phyloP scores from a whole-genome alignment of 768 basidiomycete species.

The Vishniacozyma victoriae region DNA sequence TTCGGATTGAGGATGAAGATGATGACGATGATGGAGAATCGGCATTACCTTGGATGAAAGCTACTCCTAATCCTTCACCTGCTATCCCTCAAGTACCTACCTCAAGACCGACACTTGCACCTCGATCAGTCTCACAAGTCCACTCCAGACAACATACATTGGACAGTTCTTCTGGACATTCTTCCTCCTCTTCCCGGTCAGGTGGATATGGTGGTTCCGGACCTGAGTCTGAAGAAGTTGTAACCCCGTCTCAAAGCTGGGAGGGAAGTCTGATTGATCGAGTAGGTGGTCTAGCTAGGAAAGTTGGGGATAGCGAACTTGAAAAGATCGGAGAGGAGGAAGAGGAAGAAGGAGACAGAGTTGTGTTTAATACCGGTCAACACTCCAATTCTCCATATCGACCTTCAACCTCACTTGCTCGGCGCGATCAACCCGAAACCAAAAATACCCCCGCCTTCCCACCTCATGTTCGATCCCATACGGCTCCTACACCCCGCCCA shows the following conservation, averaged over 20 bases:
- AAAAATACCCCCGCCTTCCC: neutral
- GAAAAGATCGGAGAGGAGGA: constrained; percentile 36
- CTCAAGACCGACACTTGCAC: neutral
- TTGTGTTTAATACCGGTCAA: constrained; percentile 12
- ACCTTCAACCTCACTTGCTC: constrained; percentile 9
- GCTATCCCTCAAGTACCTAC: constrained; percentile 4
- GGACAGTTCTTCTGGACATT: constrained; percentile 13
- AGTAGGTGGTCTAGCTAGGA: constrained; percentile 3
- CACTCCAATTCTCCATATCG: constrained; percentile 7
- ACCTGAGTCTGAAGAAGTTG: constrained; percentile 33
- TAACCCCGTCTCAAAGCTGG: constrained; percentile 33
- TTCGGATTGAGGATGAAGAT: constrained; percentile 18
- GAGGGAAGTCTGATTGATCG: constrained; percentile 31
- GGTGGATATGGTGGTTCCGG: constrained; percentile 20
- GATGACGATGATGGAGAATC: constrained; percentile 27
- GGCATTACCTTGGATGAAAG: constrained; percentile 38
- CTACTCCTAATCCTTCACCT: constrained; percentile 16
- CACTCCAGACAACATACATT: constrained; percentile 19
- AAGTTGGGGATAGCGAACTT: too few relatives aligned
- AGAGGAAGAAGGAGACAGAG: constrained; percentile 29
- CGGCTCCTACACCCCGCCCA: too few relatives aligned
- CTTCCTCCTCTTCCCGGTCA: constrained; percentile 14
- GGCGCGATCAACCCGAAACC: neutral
- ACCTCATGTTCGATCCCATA: neutral
- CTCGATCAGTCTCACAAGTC: constrained; percentile 18